Conservation (phyloP, 208 protist species). For the Crithidia sp. region DNA sequence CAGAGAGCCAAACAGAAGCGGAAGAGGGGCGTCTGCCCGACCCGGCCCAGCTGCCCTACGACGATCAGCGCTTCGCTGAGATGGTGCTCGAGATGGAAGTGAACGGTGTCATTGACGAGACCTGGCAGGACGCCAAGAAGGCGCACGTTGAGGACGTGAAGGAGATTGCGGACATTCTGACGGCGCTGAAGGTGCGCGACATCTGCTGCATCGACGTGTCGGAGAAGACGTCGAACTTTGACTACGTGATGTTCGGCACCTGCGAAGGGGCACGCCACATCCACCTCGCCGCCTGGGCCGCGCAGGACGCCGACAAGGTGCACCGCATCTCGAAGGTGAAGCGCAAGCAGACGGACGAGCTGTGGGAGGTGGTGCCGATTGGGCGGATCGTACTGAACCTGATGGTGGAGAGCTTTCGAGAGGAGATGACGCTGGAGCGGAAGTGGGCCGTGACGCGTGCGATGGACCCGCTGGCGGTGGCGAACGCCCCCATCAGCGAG, state of each 20-base stretch:
- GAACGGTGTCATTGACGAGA: conserved; percentile 86
- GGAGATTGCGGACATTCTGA: conserved; percentile 71
- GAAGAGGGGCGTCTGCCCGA: conserved; percentile 20
- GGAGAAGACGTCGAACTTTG: conserved; percentile 85
- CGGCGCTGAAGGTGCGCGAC: conserved; percentile 78
- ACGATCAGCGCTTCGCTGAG: conserved; percentile 86
- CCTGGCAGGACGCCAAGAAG: conserved; percentile 78
- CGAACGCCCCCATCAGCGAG: conserved; percentile 88
- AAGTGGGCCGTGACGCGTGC: conserved; percentile 87
- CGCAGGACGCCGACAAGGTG: conserved; percentile 81
- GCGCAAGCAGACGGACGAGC: conserved; percentile 78
- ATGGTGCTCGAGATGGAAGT: conserved; percentile 91
- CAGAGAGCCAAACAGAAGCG: neutral
- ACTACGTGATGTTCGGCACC: conserved; percentile 90
- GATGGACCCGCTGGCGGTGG: conserved; percentile 82
- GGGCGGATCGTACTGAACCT: conserved; percentile 90
- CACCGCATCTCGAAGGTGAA: conserved; percentile 79
- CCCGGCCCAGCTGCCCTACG: conserved; percentile 65
- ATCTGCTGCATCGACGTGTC: conserved; percentile 87
- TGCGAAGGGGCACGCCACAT: conserved; percentile 90
- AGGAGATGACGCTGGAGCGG: conserved; percentile 82
- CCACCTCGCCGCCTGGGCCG: conserved; percentile 88
- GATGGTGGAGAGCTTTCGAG: conserved; percentile 81
- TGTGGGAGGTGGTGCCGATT: conserved; percentile 89
- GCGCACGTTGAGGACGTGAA: conserved; percentile 85